Base-by-base conservation (phyloP, 495 filamentous ascomycete genomes). In the Talaromyces ruber region DNA sequence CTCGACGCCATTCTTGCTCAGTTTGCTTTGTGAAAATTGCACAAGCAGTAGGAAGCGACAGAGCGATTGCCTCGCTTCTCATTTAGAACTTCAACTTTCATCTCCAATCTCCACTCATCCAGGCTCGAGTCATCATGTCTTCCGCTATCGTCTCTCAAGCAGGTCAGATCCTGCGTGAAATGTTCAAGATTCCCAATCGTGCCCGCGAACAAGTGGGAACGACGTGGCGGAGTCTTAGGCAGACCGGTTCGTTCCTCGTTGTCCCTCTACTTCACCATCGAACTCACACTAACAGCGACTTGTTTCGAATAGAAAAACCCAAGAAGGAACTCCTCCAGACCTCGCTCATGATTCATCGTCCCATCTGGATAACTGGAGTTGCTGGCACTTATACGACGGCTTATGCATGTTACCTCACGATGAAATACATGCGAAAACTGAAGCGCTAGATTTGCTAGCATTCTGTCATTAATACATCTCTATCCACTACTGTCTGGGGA, bases 321-420 rank as follows among this genome's bases (percentile, higher is more conserved):
- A 67, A 63, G 65, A 72, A 75, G 66, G 70, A 67, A 63, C 16
- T 78, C 59, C 64, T 79, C 0, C 67, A 66, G 45, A 76, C 72
- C 26, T 79, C 76, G 6, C 64, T 79, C 21, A 70, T 59, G 34
- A 67, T 71, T 29, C 76, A 79, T 54, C 68, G 71, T 59, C 76
- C 76, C 1, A 76, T 79, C 55, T 79, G 76, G 76, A 37, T 76
- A 18, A 69, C 75, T 4, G 76, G 72, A 7, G 70, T 59, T 1
- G 75, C 72, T 16, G 76, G 68, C 37, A 65, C 70, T 7, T 79
- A 79, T 63, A 79, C 76, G 21, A 74, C 70, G 5, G 63, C 68
- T 61, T 71, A 66, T 0, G 76, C 75, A 2, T 72, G 74, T 21
- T 75, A 72, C 58, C 67, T 79, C 18, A 75, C 76, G 0, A 71